These are phyloP conservation scores for Diaporthe citri DNA, from an alignment of 2,329 filamentous ascomycete species.

Conservation along the genomic window DNA sequence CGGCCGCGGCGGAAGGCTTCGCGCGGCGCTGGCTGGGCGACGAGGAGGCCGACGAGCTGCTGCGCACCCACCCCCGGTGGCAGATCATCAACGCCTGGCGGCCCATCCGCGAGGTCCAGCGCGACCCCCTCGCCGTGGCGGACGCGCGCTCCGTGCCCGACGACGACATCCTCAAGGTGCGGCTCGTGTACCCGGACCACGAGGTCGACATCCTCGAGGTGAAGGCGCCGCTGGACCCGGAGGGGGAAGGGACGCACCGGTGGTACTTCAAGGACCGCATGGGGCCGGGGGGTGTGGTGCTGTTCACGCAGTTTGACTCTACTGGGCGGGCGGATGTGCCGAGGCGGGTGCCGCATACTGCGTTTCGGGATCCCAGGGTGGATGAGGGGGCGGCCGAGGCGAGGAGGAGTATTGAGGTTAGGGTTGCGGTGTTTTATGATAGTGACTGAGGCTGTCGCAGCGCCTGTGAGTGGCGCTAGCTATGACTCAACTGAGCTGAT, in stretches of 20 bases:
- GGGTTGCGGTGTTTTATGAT: constrained; percentile 64
- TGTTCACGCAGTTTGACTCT: constrained; percentile 43
- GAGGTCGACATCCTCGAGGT: constrained; percentile 54
- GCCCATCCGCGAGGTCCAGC: constrained; percentile 43
- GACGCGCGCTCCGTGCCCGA: constrained; percentile 51
- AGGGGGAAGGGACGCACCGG: constrained; percentile 42
- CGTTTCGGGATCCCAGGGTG: constrained; percentile 61
- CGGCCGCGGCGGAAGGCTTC: not conserved
- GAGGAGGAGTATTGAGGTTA: constrained; percentile 69
- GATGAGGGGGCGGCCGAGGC: constrained; percentile 53
- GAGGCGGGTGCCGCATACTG: constrained; percentile 64
- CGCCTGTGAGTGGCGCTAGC: no score
- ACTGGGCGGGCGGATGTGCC: constrained; percentile 58
- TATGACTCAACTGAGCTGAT: no score
- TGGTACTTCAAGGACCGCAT: constrained; percentile 40
- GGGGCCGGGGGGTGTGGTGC: constrained; percentile 37
- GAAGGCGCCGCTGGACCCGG: constrained; percentile 40
- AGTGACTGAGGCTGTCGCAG: no score
- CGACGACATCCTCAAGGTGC: constrained; percentile 12
- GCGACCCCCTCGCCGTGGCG: constrained; percentile 58
- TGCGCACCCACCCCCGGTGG: constrained; percentile 3
- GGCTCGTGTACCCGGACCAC: constrained; percentile 51
- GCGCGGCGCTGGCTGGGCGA: constrained; percentile 22
- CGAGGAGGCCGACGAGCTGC: not conserved
- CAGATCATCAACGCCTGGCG: constrained; percentile 33